These are phyloP conservation scores for Arachnomyces sp. DNA, from an alignment of 2,329 filamentous ascomycete species.

Conservation along the genomic window DNA sequence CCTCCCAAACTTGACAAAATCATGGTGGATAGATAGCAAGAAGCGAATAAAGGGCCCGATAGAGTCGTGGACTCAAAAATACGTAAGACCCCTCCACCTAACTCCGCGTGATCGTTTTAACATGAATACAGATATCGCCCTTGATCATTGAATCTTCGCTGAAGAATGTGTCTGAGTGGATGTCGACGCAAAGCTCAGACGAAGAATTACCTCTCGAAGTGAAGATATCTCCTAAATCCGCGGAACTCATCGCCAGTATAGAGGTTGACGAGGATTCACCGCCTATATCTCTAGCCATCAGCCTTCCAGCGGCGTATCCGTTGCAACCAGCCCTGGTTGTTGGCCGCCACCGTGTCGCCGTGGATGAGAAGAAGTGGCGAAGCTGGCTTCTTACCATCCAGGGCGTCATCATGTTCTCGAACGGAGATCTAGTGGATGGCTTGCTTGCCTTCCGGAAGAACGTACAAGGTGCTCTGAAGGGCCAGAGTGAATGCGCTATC, in stretches of 20 bases:
- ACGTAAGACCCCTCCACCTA: slow-evolving; percentile 60
- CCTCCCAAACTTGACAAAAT: slow-evolving; percentile 67
- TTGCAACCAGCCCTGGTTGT: slow-evolving; percentile 68
- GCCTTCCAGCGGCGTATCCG: slow-evolving; percentile 72
- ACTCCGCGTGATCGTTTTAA: slow-evolving; percentile 1
- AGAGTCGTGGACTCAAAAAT: slow-evolving; percentile 76
- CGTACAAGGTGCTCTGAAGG: slow-evolving; percentile 78
- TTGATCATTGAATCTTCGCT: slow-evolving; percentile 33
- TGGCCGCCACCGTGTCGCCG: slow-evolving; percentile 72
- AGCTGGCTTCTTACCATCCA: slow-evolving; percentile 82
- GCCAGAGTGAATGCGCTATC: slow-evolving; percentile 90
- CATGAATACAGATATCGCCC: slow-evolving; percentile 30
- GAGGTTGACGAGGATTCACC: slow-evolving; percentile 81
- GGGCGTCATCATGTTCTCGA: slow-evolving; percentile 87
- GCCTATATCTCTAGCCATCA: slow-evolving; percentile 71
- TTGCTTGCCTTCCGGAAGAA: slow-evolving; percentile 79
- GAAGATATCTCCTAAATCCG: slow-evolving; percentile 61
- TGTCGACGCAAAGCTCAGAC: slow-evolving; percentile 37
- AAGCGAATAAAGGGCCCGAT: slow-evolving; percentile 72
- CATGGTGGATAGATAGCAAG: slow-evolving; percentile 75
- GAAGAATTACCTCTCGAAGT: slow-evolving; percentile 51
- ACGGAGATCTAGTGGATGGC: slow-evolving; percentile 80
- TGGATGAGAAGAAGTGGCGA: slow-evolving; percentile 87
- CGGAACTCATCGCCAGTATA: slow-evolving; percentile 76
- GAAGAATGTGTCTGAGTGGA: slow-evolving; percentile 33